phyloP scores from a whole-genome alignment of 495 filamentous ascomycete genomes.

The Annulohypoxylon stygium region DNA sequence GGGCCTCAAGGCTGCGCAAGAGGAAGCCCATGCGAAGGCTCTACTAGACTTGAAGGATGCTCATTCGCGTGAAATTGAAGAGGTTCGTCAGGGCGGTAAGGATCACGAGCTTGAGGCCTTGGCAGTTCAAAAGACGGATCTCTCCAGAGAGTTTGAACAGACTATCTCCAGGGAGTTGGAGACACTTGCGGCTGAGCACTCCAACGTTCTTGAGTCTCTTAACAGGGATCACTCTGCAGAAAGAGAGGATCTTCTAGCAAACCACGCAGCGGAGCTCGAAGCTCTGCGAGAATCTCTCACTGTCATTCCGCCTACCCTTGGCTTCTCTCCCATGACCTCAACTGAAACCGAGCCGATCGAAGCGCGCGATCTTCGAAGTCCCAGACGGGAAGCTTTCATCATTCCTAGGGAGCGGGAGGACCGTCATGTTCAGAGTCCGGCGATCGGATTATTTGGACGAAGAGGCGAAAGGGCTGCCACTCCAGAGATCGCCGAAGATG shows the following conservation, averaged over 20 bases:
- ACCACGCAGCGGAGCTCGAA: constrained; percentile 46
- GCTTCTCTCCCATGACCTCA: constrained; percentile 63
- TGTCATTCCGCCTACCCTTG: constrained; percentile 47
- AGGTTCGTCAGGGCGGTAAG: constrained; percentile 18
- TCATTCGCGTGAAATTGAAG: constrained; percentile 36
- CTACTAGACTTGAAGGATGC: constrained; percentile 28
- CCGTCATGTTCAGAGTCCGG: constrained; percentile 41
- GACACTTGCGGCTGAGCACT: constrained; percentile 37
- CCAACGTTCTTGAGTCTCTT: constrained; percentile 34
- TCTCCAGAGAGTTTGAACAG: constrained; percentile 28
- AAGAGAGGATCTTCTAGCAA: constrained; percentile 39
- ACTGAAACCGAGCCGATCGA: constrained; percentile 66
- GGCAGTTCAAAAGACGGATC: constrained; percentile 26
- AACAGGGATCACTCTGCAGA: constrained; percentile 34
- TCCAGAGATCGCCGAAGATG: constrained; percentile 68
- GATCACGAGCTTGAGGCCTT: constrained; percentile 2
- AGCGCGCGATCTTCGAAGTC: constrained; percentile 52
- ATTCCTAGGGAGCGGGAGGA: constrained; percentile 61
- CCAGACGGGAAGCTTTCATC: constrained; percentile 63
- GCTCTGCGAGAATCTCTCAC: constrained; percentile 42
- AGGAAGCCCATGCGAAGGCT: constrained; percentile 31
- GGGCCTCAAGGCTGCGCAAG: constrained; percentile 34
- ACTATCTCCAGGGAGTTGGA: constrained; percentile 40
- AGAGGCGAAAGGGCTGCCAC: constrained; percentile 53
- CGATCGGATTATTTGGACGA: constrained; percentile 58